Percentiles rank a stretch among this genome's conserved stretches.
These are phyloP conservation scores for Brassica carinata DNA, from an alignment of 345 rosid species.

Conservation along the genomic window DNA sequence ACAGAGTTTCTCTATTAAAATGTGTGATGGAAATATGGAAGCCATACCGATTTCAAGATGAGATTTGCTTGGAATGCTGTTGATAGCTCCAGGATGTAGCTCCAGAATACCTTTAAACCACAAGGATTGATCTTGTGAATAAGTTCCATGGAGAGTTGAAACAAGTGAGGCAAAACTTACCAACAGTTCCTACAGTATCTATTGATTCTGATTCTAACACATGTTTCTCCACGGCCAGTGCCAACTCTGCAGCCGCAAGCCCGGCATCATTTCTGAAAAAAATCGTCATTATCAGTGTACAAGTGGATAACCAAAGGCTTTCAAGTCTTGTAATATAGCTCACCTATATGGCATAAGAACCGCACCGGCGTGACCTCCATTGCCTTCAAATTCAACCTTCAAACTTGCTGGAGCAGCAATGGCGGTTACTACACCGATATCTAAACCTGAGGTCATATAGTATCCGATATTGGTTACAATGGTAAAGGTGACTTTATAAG, in stretches of 20 bases:
- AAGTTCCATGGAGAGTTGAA: neutral
- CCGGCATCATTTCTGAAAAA: slow-evolving; percentile 89
- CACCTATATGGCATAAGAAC: slow-evolving; percentile 93
- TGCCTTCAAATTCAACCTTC: slow-evolving; percentile 88
- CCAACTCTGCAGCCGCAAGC: slow-evolving; percentile 92
- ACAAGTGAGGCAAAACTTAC: slow-evolving; percentile 44
- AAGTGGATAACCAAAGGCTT: too few species aligned
- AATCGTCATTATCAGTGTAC: slow-evolving; percentile 9
- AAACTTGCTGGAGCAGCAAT: slow-evolving; percentile 99
- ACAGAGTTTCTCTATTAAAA: neutral
- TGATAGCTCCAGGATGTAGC: slow-evolving; percentile 93
- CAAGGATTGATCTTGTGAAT: neutral
- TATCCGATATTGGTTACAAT: neutral
- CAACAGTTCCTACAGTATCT: slow-evolving; percentile 96
- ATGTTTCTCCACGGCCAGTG: slow-evolving; percentile 88
- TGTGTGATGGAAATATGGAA: neutral
- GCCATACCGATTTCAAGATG: slow-evolving; percentile 81
- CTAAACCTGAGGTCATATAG: slow-evolving; percentile 49
- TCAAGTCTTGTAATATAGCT: neutral
- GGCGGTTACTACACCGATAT: slow-evolving; percentile 87
- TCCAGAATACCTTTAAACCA: slow-evolving; percentile 64
- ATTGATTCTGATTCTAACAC: slow-evolving; percentile 79
- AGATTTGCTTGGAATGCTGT: slow-evolving; percentile 96
- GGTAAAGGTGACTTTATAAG: neutral
- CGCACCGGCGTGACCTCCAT: slow-evolving; percentile 97